Evolutionary conservation across 345 rosid species (phyloP).

Genomic region (Murraya paniculata): DNA sequence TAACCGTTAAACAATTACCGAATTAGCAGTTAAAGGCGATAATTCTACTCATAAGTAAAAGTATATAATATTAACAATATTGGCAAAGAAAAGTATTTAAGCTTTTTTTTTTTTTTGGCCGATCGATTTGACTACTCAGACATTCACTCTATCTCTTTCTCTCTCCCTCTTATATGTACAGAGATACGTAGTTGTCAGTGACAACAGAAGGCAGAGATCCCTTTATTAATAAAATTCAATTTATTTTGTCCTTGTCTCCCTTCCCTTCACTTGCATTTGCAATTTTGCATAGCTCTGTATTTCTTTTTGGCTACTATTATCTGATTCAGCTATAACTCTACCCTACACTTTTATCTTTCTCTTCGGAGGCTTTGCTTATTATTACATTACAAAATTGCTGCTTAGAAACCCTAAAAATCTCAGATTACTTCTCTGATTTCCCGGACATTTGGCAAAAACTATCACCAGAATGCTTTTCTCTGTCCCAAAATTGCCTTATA

Average conservation of each 20-base stretch:
- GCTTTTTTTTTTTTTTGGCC: neutral
- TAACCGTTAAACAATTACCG: neutral
- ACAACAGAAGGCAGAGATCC: constrained; percentile 44
- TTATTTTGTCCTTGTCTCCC: constrained; percentile 22
- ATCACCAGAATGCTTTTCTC: constrained; percentile 23
- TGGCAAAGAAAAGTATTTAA: neutral
- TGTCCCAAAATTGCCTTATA: constrained; percentile 19
- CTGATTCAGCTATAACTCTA: constrained; percentile 16
- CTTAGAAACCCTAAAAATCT: constrained; percentile 13
- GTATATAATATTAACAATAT: neutral
- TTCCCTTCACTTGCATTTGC: neutral
- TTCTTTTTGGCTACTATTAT: constrained; percentile 8
- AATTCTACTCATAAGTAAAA: neutral
- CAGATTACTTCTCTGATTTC: neutral
- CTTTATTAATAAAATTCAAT: constrained; percentile 28
- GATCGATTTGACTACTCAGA: constrained; percentile 50
- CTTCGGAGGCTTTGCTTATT: constrained; percentile 2
- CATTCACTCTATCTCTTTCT: constrained; percentile 14
- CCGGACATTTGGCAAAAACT: constrained; percentile 11
- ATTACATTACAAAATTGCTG: constrained; percentile 15
- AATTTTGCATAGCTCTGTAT: constrained; percentile 7
- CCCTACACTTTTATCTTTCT: neutral
- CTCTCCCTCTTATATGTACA: constrained; percentile 19
- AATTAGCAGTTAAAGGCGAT: neutral
- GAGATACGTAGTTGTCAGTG: constrained; percentile 49